Evolutionary conservation across 176 grass and related monocot species (phyloP), one percentile per base, ranked within the genome.

Genomic region (Olyra latifolia): DNA sequence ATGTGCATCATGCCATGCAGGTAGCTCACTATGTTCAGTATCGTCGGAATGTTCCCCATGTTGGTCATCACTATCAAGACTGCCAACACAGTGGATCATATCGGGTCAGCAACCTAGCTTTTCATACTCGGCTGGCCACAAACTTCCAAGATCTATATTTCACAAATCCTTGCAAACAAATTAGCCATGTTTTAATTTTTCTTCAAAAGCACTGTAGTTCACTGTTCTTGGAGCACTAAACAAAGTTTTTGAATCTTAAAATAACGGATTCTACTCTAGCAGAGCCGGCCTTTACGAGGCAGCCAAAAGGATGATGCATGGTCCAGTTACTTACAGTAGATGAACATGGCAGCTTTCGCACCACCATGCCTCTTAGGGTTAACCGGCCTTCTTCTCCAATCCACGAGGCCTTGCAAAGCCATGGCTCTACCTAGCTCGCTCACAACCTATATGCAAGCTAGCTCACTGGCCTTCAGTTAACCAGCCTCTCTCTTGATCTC

Each of bases 1-100:
- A 86, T 89, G 19, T 95, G 87, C 93, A 95, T 88, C 10, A 40
- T 95, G n/a, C 90, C 90, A 63, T 74, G 64, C 2, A 95, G n/a
- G 69, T 90, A 92, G 20, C 46, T 78, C 62, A 88, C 87, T 10
- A 95, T 27, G 84, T 95, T 95, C 48, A 95, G 15, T 1, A 88
- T 10, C 10, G 63, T 87, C 8, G 89, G 71, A 4, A 95, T 65
- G n/a, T 80, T 88, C 1, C 70, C 89, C 3, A 84, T 48, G 24
- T 80, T 89, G 10, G 73, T 38, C 72, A 83, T 61, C 77, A 85
- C 77, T 8, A 91, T 74, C 2, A 87, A 46, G 24, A 87, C 89
- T 95, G 63, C 49, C 40, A 62, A 0, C 4, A 7, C 2, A 42
- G 13, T 25, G 20, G 5, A 71, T 38, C 27, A 17, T 28, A 30